Evolutionary conservation across 2,329 filamentous ascomycete genomes (phyloP).

Genomic region (Hirsutella rhossiliensis): DNA sequence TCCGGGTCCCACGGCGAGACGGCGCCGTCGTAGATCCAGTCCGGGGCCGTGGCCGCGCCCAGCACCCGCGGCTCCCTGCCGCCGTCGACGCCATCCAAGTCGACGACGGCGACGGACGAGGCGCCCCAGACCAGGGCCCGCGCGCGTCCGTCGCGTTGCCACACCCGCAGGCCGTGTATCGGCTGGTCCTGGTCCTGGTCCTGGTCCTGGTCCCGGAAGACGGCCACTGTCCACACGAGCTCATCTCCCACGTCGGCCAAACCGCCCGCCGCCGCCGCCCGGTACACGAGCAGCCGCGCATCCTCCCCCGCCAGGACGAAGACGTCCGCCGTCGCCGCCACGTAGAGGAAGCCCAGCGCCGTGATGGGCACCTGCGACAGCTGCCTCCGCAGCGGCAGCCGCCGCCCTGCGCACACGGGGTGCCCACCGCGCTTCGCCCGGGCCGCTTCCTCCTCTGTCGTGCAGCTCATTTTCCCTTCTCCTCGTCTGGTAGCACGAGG

Average conservation of each 20-base stretch:
- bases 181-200: conserved; percentile 30
- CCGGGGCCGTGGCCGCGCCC: conserved; percentile 38
- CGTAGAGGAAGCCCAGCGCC: conserved; percentile 39
- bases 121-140: conserved; percentile 58
- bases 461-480: too few relatives aligned
- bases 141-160: conserved; percentile 5
- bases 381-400: conserved; percentile 15
- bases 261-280: conserved; percentile 15
- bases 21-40: conserved; percentile 67
- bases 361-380: conserved; percentile 44
- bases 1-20: conserved; percentile 31
- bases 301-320: conserved; percentile 50
- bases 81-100: conserved; percentile 11
- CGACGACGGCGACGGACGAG: conserved; percentile 35
- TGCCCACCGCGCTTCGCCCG: background rate
- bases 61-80: conserved; percentile 5
- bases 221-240: conserved; percentile 25
- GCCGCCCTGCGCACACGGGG: background rate
- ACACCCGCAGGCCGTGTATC: conserved; percentile 59
- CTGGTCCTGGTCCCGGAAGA: conserved; percentile 51
- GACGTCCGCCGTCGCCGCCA: conserved; percentile 11
- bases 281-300: conserved; percentile 42
- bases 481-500: too few relatives aligned
- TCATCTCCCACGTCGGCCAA: background rate
- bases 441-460: background rate